Conservation (phyloP, 129 eudicot genomes). For the Lonicera japonica region DNA sequence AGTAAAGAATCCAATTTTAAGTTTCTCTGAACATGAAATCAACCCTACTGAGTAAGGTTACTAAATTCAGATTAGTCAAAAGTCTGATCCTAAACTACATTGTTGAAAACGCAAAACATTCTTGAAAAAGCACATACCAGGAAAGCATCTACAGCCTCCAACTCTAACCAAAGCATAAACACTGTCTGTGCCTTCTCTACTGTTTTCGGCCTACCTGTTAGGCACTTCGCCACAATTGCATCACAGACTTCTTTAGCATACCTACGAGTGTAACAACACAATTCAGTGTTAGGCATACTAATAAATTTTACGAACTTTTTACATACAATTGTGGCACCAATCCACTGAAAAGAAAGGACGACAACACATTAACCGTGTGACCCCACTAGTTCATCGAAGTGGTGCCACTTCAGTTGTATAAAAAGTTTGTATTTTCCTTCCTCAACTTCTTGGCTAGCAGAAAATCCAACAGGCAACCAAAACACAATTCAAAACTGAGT, state of each 20-base stretch:
- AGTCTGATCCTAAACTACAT: not conserved
- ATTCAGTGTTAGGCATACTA: no score
- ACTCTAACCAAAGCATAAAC: slow-evolving; percentile 96
- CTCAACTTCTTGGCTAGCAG: not conserved
- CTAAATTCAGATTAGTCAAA: no score
- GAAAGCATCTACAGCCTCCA: slow-evolving; percentile 91
- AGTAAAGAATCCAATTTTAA: no score
- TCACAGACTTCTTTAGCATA: slow-evolving; percentile 92
- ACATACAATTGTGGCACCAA: no score
- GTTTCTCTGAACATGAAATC: not conserved
- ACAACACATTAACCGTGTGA: no score
- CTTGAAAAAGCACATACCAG: slow-evolving; percentile 46
- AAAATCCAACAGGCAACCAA: not conserved
- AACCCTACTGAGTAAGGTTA: not conserved
- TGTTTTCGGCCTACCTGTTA: slow-evolving; percentile 95
- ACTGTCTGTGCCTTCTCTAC: slow-evolving; percentile 91
- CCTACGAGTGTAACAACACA: slow-evolving; percentile 32
- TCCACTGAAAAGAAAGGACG: no score
- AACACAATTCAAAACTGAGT: not conserved
- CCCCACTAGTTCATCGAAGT: no score
- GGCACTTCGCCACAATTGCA: slow-evolving; percentile 85
- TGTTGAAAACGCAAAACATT: not conserved
- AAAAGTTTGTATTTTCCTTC: no score
- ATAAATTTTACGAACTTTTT: no score
- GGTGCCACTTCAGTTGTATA: no score